Evolutionary conservation across 1,139 yeast species (phyloP).

Genomic region (Hyphopichia wangnamkhiaoensis): DNA sequence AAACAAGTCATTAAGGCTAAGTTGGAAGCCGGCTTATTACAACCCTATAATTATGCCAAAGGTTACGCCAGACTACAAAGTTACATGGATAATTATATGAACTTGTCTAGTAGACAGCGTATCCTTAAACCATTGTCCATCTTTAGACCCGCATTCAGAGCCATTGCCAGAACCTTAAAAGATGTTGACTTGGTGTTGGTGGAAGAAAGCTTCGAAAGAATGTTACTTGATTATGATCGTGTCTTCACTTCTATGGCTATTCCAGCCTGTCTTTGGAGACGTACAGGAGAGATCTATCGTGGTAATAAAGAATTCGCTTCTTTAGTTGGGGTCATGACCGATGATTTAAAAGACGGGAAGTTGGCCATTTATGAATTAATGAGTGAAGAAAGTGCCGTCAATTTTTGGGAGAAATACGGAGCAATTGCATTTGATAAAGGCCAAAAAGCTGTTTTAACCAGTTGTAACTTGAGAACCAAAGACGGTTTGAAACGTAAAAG

Average conservation of each 20-base stretch:
- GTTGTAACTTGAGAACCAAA: conserved; percentile 82
- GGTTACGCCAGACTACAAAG: conserved; percentile 89
- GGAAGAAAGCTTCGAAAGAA: conserved; percentile 91
- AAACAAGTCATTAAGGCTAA: conserved; percentile 96
- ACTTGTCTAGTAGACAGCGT: conserved; percentile 79
- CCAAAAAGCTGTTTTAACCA: conserved; percentile 91
- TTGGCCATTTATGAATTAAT: conserved; percentile 90
- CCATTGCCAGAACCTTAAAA: conserved; percentile 85
- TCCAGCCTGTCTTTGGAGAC: conserved; percentile 96
- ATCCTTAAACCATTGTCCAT: conserved; percentile 83
- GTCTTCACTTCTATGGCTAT: conserved; percentile 97
- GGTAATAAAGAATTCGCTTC: conserved; percentile 98
- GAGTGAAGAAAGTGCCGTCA: conserved; percentile 98
- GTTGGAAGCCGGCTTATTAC: conserved; percentile 87
- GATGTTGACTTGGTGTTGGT: conserved; percentile 91
- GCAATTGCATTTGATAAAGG: conserved; percentile 95
- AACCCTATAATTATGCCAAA: conserved; percentile 91
- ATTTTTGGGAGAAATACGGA: conserved; percentile 97
- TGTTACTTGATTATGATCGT: conserved; percentile 90
- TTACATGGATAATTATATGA: conserved; percentile 94
- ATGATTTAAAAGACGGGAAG: conserved; percentile 89
- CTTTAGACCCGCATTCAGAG: conserved; percentile 91
- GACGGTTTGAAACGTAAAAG: conserved; percentile 81
- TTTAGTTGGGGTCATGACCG: conserved; percentile 87
- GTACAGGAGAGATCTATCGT: conserved; percentile 94